A percentile compares a stretch with the other conserved stretches of the same genome.
Evolutionary conservation across 2,329 filamentous ascomycete species (phyloP).

Genomic region (Catunica adiposa): DNA sequence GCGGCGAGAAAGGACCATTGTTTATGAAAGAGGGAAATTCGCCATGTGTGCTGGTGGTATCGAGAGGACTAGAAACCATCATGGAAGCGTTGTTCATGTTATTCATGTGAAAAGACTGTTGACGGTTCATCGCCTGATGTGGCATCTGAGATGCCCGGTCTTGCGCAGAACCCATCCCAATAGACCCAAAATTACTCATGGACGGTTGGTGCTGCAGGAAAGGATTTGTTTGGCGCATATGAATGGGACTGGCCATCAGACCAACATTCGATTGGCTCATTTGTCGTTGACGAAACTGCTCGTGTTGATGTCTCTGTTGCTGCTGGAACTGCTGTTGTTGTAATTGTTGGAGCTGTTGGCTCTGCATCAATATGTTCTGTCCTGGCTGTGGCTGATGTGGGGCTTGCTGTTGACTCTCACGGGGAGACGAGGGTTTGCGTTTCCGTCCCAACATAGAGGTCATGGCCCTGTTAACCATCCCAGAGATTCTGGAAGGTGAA

Average conservation of each 20-base stretch:
- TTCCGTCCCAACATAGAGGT: slow-evolving; percentile 8
- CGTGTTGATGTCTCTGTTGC: slow-evolving; percentile 3
- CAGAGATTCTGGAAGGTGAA: background rate
- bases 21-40: slow-evolving; percentile 5
- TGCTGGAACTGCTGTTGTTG: slow-evolving; percentile 11
- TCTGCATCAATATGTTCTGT: slow-evolving; percentile 5
- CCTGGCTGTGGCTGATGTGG: slow-evolving; percentile 6
- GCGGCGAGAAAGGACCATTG: slow-evolving; percentile 7
- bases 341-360: slow-evolving; percentile 8
- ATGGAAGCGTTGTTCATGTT: background rate
- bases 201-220: slow-evolving; percentile 5
- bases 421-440: slow-evolving; percentile 4
- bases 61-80: slow-evolving; percentile 9
- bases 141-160: background rate
- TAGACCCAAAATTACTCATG: background rate
- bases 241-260: background rate
- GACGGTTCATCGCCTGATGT: background rate
- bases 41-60: background rate
- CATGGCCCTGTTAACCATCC: background rate
- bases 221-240: background rate
- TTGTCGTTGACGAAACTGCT: slow-evolving; percentile 14
- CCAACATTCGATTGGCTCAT: slow-evolving; percentile 2
- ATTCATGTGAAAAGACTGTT: slow-evolving; percentile 1
- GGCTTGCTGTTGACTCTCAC: slow-evolving; percentile 8
- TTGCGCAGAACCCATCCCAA: slow-evolving; percentile 1